Percentiles rank a stretch among this genome's conserved stretches.
Evolutionary conservation across 352 stramenopile genomes (phyloP).

Genomic region (Globisporangium irregulare): DNA sequence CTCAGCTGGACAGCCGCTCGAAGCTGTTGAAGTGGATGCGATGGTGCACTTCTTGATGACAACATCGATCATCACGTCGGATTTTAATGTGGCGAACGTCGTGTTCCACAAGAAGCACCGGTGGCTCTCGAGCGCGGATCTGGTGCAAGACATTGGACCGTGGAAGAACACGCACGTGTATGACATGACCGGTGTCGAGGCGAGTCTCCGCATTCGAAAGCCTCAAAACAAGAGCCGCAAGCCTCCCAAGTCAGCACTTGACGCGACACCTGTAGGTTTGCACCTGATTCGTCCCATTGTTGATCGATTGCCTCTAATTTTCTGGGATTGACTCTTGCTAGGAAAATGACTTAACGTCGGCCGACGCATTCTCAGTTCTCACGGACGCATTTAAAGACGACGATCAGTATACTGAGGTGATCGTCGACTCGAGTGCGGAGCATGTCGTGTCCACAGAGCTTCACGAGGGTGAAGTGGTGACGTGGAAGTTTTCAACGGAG

Average conservation of each 20-base stretch:
- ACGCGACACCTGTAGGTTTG: not conserved
- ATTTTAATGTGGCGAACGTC: slow-evolving; percentile 39
- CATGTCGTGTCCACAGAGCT: slow-evolving; percentile 56
- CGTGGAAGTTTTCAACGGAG: slow-evolving; percentile 51
- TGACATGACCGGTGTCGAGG: slow-evolving; percentile 51
- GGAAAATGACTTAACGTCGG: slow-evolving; percentile 12
- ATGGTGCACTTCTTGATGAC: slow-evolving; percentile 65
- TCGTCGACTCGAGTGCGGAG: slow-evolving; percentile 35
- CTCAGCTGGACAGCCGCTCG: slow-evolving; percentile 22
- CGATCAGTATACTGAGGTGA: slow-evolving; percentile 28
- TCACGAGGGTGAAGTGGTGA: slow-evolving; percentile 32
- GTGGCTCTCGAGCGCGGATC: slow-evolving; percentile 42
- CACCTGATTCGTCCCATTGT: too few relatives aligned
- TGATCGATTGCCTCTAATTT: not conserved
- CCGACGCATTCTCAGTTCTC: slow-evolving; percentile 36
- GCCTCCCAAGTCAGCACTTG: slow-evolving; percentile 13
- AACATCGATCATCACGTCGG: slow-evolving; percentile 52
- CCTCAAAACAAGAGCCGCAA: slow-evolving; percentile 45
- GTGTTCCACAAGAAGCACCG: slow-evolving; percentile 41
- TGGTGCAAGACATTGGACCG: slow-evolving; percentile 42
- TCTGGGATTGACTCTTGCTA: slow-evolving; percentile 2
- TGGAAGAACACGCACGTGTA: slow-evolving; percentile 53
- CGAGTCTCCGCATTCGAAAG: slow-evolving; percentile 35
- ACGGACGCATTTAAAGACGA: slow-evolving; percentile 17
- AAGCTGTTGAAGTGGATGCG: slow-evolving; percentile 37